Evolutionary conservation across 305 asterid species (phyloP).

Genomic region (Ruellia speciosa): DNA sequence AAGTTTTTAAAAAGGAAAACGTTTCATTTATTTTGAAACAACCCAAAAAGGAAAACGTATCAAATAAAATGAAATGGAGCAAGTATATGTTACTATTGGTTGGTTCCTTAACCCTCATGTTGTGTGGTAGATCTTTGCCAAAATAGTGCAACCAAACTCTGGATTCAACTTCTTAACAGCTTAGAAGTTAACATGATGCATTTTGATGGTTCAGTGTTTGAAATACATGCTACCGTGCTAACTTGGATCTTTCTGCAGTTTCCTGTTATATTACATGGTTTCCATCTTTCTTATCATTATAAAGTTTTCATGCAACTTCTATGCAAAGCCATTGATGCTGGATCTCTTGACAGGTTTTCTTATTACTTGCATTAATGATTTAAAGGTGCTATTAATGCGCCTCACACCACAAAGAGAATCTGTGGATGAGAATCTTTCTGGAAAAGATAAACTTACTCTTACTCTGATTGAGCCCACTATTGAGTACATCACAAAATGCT

Average conservation of each 20-base stretch:
- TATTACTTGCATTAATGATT: slow-evolving; percentile 60
- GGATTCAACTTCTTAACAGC: slow-evolving; percentile 12
- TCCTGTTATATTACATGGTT: slow-evolving; percentile 16
- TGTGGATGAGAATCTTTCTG: slow-evolving; percentile 30
- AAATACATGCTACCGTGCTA: slow-evolving; percentile 10
- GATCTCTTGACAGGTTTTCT: slow-evolving; percentile 52
- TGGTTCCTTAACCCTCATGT: slow-evolving; percentile 10
- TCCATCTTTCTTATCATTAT: slow-evolving; percentile 5
- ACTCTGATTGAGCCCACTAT: slow-evolving; percentile 66
- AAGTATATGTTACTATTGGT: background rate
- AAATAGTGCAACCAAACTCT: slow-evolving; percentile 1
- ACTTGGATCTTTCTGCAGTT: slow-evolving; percentile 12
- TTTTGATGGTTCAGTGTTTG: slow-evolving; percentile 15
- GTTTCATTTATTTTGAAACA: too few species aligned
- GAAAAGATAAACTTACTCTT: slow-evolving; percentile 37
- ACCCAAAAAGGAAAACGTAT: too few species aligned
- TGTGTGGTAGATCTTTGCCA: slow-evolving; percentile 10
- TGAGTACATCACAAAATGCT: slow-evolving; percentile 53
- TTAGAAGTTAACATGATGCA: slow-evolving; percentile 9
- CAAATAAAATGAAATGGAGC: too few species aligned
- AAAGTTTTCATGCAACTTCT: slow-evolving; percentile 15
- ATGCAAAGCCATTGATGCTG: slow-evolving; percentile 23
- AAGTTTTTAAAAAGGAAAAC: too few species aligned
- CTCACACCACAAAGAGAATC: slow-evolving; percentile 33
- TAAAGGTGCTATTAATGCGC: slow-evolving; percentile 43